Evolutionary conservation across 768 basidiomycete species (phyloP).

Genomic region (Mycena metata): DNA sequence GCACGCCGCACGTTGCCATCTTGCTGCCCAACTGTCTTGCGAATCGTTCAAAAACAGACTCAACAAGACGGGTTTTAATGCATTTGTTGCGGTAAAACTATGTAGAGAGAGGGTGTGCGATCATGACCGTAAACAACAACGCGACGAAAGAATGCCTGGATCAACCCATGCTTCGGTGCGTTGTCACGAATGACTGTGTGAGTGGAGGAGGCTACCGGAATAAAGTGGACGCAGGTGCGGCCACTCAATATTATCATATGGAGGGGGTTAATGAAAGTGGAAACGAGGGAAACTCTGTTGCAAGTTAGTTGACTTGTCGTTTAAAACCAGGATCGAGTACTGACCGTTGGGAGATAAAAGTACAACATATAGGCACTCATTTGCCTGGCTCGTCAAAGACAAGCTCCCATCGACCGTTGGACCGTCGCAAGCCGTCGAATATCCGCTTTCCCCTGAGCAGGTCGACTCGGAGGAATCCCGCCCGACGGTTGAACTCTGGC

Average conservation of each 20-base stretch:
- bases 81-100: constrained; percentile 5
- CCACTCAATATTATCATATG: constrained; percentile 33
- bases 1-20: not conserved
- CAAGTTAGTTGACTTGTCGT: constrained; percentile 2
- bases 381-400: constrained; percentile 20
- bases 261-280: constrained; percentile 24
- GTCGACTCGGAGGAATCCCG: constrained; percentile 71
- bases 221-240: constrained; percentile 23
- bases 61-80: not conserved
- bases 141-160: constrained; percentile 9
- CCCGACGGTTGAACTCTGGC: constrained; percentile 52
- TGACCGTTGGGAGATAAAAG: constrained; percentile 25
- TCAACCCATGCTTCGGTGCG: constrained; percentile 24
- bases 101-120: constrained; percentile 27
- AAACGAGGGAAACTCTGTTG: constrained; percentile 7
- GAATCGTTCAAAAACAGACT: not conserved
- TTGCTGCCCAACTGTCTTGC: not conserved
- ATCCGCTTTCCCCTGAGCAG: constrained; percentile 64
- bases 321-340: not conserved
- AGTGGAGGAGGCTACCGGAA: constrained; percentile 25
- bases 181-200: constrained; percentile 28
- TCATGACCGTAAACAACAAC: constrained; percentile 16
- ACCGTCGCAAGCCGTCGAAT: constrained; percentile 65
- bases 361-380: constrained; percentile 15
- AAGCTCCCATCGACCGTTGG: constrained; percentile 41